Conservation (phyloP, 2,329 filamentous ascomycete genomes). For the Furcasterigmium furcatum region DNA sequence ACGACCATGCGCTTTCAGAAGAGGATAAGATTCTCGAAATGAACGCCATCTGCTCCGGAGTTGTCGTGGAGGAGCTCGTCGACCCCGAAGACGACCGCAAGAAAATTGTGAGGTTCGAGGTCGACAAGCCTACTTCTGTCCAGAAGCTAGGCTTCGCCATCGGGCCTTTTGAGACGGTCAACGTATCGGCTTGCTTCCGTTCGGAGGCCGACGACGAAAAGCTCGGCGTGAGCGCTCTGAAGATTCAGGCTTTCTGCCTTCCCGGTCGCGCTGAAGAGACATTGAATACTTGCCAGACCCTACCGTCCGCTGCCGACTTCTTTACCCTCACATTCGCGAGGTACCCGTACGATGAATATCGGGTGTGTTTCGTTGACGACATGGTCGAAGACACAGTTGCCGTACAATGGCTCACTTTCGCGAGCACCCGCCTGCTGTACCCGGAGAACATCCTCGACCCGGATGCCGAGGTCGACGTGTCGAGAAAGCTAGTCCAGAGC, state of each 20-base stretch:
- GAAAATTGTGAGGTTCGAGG: constrained; percentile 84
- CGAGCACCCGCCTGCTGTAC: constrained; percentile 82
- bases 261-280: constrained; percentile 80
- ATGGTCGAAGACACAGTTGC: constrained; percentile 71
- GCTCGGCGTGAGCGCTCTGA: constrained; percentile 81
- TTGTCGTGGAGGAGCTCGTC: constrained; percentile 76
- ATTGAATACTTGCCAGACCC: constrained; percentile 79
- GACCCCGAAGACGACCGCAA: constrained; percentile 75
- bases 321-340: constrained; percentile 85
- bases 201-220: constrained; percentile 90
- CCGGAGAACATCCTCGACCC: constrained; percentile 82
- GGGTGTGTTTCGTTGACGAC: constrained; percentile 92
- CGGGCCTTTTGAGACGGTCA: constrained; percentile 91
- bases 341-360: constrained; percentile 90
- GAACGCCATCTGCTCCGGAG: constrained; percentile 86
- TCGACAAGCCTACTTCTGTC: constrained; percentile 71
- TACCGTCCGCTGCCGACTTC: constrained; percentile 85
- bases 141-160: constrained; percentile 92
- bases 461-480: constrained; percentile 76
- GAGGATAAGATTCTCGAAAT: constrained; percentile 89
- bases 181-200: constrained; percentile 79
- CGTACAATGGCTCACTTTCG: constrained; percentile 80
- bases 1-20: constrained; percentile 50
- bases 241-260: constrained; percentile 87
- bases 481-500: constrained; percentile 76